Base-by-base conservation (phyloP, 257 asterid genomes). In the Cordia subcordata region DNA sequence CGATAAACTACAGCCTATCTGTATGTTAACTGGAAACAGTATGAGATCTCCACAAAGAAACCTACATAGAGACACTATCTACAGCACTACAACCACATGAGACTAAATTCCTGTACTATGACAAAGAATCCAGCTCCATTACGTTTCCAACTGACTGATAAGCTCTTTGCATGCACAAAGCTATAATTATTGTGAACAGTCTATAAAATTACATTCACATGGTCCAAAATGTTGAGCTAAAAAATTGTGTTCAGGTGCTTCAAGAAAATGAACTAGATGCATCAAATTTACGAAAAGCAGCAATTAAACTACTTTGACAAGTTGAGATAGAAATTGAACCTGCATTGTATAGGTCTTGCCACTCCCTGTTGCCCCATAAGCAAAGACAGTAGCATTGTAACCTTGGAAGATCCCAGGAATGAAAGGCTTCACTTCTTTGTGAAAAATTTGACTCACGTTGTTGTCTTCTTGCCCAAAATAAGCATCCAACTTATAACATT, bases 281-380 rank as follows among this genome's bases (percentile, higher is more conserved):
- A 15, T 16, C 37, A 16, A 5, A 22, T 47, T 17, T 55, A n/a
- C n/a, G 51, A 8, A 14, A 40, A 39, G 18, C 15, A 27, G 5
- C 9, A 53, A 14, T 9, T 17, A 45, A 12, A 5, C 45, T 27
- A 27, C 0, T 35, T 57, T n/a, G 12, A 37, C 45, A 11, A 44
- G 4, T 11, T 8, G 0, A 33, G 5, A 17, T 44, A 60, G 50
- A 70, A 59, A 56, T 21, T 13, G 32, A 63, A 91, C 98, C 99
- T 92, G 99, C 94, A 92, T 84, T 6, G 96, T 88, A 72, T 77
- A 84, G 22, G 96, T 91, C 50, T 91, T 92, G 23, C 99, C 99
- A 69, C 99, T 92, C 4, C 99, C 99, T 5, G 99, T 88, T 32
- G 99, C 99, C 10, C 99, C 98, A 68, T 92, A 88, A 52, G 96